phyloP scores from a whole-genome alignment of 1,284 basidiomycete genomes.

The Ceratobasidium sp. region DNA sequence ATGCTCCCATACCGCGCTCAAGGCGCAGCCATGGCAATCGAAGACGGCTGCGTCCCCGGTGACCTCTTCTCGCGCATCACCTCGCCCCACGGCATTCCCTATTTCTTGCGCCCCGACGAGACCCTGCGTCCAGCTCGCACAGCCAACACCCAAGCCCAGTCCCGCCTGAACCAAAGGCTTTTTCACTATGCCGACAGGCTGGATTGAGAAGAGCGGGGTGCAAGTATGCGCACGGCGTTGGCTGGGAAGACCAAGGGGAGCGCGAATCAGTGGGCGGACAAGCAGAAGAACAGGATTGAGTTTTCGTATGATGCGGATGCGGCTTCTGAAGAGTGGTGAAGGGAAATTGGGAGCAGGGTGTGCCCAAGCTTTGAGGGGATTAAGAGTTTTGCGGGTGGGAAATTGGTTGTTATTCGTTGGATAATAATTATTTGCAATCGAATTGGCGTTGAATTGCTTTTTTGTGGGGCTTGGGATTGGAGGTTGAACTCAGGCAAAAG shows the following conservation, averaged over 20 bases:
- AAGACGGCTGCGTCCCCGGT: slow-evolving; percentile 74
- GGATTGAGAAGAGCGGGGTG: slow-evolving; percentile 46
- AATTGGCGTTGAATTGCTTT: neutral
- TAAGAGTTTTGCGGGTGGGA: neutral
- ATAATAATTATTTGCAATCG: slow-evolving; percentile 19
- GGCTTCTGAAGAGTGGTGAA: slow-evolving; percentile 49
- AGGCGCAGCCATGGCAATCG: slow-evolving; percentile 76
- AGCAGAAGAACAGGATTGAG: slow-evolving; percentile 46
- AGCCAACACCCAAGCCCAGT: slow-evolving; percentile 46
- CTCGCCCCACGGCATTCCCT: slow-evolving; percentile 39
- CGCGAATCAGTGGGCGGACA: slow-evolving; percentile 50
- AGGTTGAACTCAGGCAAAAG: too few relatives aligned
- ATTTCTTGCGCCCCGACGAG: slow-evolving; percentile 48
- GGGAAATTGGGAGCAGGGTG: slow-evolving; percentile 40
- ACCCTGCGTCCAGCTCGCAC: slow-evolving; percentile 47
- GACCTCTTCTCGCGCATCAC: slow-evolving; percentile 51
- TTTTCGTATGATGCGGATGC: slow-evolving; percentile 49
- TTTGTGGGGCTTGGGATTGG: too few relatives aligned
- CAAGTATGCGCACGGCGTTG: slow-evolving; percentile 48
- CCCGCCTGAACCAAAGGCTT: slow-evolving; percentile 49
- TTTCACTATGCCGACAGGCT: slow-evolving; percentile 49
- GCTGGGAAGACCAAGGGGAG: slow-evolving; percentile 42
- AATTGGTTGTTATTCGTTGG: neutral
- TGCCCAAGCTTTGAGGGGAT: slow-evolving; percentile 9
- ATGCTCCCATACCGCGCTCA: slow-evolving; percentile 79